Evolutionary conservation across 2,329 filamentous ascomycete genomes (phyloP).

Genomic region (Stagonosporopsis cucurbitacearum): DNA sequence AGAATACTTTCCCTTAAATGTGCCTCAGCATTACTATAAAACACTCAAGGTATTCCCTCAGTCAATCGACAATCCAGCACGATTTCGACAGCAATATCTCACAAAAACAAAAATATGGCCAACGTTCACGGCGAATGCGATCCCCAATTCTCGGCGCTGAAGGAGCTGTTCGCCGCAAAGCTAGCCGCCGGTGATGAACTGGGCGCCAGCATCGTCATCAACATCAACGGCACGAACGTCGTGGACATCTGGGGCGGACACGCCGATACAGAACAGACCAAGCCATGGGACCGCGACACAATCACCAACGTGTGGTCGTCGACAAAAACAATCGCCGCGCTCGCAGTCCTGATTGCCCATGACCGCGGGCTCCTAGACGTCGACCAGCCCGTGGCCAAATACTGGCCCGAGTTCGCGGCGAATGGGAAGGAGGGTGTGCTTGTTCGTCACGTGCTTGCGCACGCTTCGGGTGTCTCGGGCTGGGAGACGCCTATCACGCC

Average conservation of each 20-base stretch:
- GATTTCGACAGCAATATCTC: background rate
- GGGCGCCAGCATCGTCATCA: slow-evolving; percentile 24
- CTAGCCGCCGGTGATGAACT: slow-evolving; percentile 19
- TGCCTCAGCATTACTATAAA: background rate
- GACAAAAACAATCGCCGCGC: slow-evolving; percentile 17
- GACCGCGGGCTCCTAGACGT: slow-evolving; percentile 22
- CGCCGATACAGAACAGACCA: slow-evolving; percentile 10
- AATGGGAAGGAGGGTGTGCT: slow-evolving; percentile 23
- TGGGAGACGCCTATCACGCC: slow-evolving; percentile 8
- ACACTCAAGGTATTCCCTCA: background rate
- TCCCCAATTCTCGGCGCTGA: slow-evolving; percentile 15
- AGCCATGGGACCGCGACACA: slow-evolving; percentile 22
- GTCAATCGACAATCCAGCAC: background rate
- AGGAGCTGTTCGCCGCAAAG: slow-evolving; percentile 16
- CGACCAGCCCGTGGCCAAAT: slow-evolving; percentile 21
- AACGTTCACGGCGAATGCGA: slow-evolving; percentile 23
- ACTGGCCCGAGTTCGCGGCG: slow-evolving; percentile 28
- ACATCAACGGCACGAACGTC: slow-evolving; percentile 22
- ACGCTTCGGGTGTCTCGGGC: slow-evolving; percentile 20
- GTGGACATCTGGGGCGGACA: slow-evolving; percentile 26
- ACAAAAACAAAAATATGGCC: background rate
- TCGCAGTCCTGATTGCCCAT: slow-evolving; percentile 20
- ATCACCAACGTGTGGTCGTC: slow-evolving; percentile 26
- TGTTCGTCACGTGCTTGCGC: slow-evolving; percentile 22
- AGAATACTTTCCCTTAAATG: background rate